These are phyloP conservation scores for Penicillium macrosclerotiorum DNA, from an alignment of 495 filamentous ascomycete species.

Conservation along the genomic window DNA sequence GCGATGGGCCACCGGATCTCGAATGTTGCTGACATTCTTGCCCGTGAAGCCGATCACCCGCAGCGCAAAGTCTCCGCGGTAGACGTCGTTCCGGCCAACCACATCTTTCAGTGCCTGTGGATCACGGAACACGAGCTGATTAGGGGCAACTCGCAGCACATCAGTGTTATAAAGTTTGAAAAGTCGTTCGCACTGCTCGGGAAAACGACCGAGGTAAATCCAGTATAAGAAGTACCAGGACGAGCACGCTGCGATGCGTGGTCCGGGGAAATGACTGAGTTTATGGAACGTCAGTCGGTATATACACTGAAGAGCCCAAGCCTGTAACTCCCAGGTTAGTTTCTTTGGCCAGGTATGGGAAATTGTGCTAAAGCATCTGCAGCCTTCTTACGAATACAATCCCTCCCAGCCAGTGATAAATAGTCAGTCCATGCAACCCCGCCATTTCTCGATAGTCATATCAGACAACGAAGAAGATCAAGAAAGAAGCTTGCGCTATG, in stretches of 20 bases:
- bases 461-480: too few species aligned
- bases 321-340: too few species aligned
- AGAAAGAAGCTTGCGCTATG: too few species aligned
- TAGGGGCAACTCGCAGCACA: too few species aligned
- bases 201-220: neutral
- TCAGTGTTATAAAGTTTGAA: neutral
- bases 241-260: conserved; percentile 25
- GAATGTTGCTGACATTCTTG: neutral
- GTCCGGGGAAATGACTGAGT: conserved; percentile 49
- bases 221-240: neutral
- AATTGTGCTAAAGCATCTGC: too few species aligned
- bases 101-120: neutral
- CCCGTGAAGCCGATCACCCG: neutral
- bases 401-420: too few species aligned
- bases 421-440: too few species aligned
- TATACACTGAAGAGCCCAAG: too few species aligned
- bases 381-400: too few species aligned
- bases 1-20: conserved; percentile 13
- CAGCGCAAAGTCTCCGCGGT: neutral
- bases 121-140: neutral
- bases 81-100: neutral
- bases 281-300: conserved; percentile 63
- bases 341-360: too few species aligned
- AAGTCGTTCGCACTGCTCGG: neutral
- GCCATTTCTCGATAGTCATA: too few species aligned